These are phyloP conservation scores for Collybiopsis luxurians DNA, from an alignment of 768 basidiomycete genomes.

Conservation along the genomic window DNA sequence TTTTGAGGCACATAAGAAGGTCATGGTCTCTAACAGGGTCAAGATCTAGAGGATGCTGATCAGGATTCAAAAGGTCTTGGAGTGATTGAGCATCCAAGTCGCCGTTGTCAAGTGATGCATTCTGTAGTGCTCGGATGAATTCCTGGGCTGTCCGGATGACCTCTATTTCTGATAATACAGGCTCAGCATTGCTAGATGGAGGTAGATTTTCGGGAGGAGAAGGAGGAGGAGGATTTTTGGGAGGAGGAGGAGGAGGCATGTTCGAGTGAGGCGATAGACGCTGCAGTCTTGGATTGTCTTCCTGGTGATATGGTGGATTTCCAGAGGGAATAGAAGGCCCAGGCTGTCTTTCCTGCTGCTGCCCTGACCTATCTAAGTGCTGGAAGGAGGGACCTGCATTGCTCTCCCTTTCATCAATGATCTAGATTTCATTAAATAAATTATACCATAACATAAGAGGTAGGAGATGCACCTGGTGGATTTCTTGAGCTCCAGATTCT, in stretches of 20 bases:
- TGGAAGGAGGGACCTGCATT: too few species aligned
- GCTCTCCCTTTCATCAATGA: too few species aligned
- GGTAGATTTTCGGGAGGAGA: neutral
- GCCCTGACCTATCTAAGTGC: too few species aligned
- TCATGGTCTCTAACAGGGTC: neutral
- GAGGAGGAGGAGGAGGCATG: neutral
- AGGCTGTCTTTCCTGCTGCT: too few species aligned
- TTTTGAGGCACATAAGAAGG: neutral
- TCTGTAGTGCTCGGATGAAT: neutral
- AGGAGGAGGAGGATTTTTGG: neutral
- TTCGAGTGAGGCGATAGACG: neutral
- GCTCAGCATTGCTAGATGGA: neutral
- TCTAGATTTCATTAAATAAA: too few species aligned
- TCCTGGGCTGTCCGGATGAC: neutral
- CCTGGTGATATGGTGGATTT: too few species aligned
- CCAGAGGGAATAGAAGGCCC: too few species aligned
- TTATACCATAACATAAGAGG: too few species aligned
- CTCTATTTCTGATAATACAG: neutral
- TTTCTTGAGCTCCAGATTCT: too few species aligned
- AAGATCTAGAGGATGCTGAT: neutral
- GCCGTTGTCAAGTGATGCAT: neutral
- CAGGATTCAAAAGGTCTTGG: neutral
- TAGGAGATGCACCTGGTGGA: too few species aligned
- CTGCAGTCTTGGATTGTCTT: too few species aligned
- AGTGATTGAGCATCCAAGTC: neutral